Evolutionary conservation across 148 eudicot genomes (phyloP).

Genomic region (Talinum fruticosum): DNA sequence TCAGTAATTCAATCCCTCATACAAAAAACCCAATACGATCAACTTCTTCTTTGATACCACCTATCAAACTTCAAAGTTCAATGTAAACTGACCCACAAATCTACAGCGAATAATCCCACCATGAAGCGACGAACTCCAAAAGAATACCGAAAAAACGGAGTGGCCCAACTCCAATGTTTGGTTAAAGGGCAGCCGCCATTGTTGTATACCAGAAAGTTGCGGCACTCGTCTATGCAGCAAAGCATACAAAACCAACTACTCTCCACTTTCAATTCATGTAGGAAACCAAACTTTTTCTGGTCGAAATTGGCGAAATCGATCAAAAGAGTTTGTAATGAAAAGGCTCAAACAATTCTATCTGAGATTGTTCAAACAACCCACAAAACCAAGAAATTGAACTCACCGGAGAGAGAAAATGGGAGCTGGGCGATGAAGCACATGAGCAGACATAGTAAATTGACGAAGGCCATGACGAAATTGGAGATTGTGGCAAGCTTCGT

Average conservation of each 20-base stretch:
- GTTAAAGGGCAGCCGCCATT: background rate
- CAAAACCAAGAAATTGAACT: constrained; percentile 10
- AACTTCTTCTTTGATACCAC: background rate
- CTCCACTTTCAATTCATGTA: background rate
- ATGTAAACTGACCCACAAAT: background rate
- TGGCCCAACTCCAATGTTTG: background rate
- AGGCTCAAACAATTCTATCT: background rate
- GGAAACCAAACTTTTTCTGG: background rate
- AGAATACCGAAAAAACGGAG: background rate
- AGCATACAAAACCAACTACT: background rate
- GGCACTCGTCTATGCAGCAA: background rate
- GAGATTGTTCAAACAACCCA: background rate
- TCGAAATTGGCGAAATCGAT: background rate
- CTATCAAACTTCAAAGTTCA: background rate
- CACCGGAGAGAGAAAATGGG: constrained; percentile 44
- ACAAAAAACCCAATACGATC: background rate
- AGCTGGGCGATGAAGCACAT: constrained; percentile 37
- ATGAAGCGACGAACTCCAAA: background rate
- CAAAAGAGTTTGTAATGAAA: background rate
- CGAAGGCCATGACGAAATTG: constrained; percentile 33
- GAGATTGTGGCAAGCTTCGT: background rate
- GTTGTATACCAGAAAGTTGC: background rate
- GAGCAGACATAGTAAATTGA: constrained; percentile 27
- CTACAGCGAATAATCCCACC: background rate
- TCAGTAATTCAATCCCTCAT: background rate